Evolutionary conservation across 202 grass and related monocot species (phyloP).

Genomic region (Dendrocalamus latiflorus): DNA sequence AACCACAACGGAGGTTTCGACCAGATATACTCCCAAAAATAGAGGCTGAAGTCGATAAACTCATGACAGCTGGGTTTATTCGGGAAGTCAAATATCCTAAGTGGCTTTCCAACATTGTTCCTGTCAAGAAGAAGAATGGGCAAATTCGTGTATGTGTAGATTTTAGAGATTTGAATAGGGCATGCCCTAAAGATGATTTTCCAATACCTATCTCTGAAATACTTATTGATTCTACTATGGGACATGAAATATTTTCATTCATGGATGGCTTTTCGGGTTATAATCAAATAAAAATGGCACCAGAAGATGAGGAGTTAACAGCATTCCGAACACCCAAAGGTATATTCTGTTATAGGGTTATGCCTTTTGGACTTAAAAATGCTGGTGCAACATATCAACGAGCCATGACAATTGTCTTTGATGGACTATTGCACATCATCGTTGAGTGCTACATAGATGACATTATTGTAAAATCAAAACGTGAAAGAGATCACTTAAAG

Average conservation of each 20-base stretch:
- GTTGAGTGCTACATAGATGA: slow-evolving; percentile 22
- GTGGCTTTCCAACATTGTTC: too few relatives aligned
- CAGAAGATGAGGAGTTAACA: not conserved
- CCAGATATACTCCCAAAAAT: too few relatives aligned
- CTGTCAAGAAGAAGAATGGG: too few relatives aligned
- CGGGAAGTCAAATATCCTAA: too few relatives aligned
- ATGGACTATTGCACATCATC: not conserved
- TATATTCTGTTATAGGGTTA: slow-evolving; percentile 12
- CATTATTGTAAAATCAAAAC: not conserved
- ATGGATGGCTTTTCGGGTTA: slow-evolving; percentile 17
- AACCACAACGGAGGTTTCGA: not conserved
- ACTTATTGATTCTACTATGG: too few relatives aligned
- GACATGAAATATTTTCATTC: too few relatives aligned
- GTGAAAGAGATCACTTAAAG: not conserved
- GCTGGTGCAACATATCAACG: not conserved
- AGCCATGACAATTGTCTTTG: not conserved
- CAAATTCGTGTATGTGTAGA: too few relatives aligned
- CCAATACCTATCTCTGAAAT: too few relatives aligned
- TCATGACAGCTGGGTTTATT: too few relatives aligned
- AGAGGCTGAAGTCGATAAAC: too few relatives aligned
- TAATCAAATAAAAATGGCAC: slow-evolving; percentile 8
- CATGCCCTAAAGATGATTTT: too few relatives aligned
- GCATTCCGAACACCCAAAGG: not conserved
- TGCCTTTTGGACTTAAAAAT: slow-evolving; percentile 20
- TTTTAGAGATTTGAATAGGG: too few relatives aligned